These are phyloP conservation scores for Lycium ferocissimum DNA, from an alignment of 257 asterid genomes.

Conservation along the genomic window DNA sequence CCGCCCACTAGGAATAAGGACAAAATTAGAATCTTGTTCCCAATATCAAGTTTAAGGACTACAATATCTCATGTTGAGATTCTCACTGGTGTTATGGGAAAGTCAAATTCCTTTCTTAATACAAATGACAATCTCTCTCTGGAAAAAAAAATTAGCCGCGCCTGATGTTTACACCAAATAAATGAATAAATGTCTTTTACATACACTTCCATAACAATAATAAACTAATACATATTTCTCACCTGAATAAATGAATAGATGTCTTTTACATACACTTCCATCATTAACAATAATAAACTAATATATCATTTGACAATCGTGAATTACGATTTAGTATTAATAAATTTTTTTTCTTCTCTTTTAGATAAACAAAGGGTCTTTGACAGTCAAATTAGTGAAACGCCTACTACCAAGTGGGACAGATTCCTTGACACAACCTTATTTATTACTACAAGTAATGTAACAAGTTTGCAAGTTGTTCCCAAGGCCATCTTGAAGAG, in stretches of 20 bases:
- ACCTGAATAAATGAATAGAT: not conserved
- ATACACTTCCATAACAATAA: no score
- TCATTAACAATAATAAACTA: no score
- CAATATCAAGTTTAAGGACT: slow-evolving; percentile 14
- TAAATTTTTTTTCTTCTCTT: no score
- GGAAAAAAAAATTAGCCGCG: fast-evolving
- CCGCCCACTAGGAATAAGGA: not conserved
- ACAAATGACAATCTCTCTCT: not conserved
- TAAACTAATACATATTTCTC: not conserved
- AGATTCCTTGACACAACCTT: not conserved
- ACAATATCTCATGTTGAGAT: not conserved
- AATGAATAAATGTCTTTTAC: not conserved
- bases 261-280: no score
- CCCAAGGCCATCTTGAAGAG: not conserved
- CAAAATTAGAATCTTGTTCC: slow-evolving; percentile 26
- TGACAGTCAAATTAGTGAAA: not conserved
- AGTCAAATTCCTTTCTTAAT: slow-evolving; percentile 4
- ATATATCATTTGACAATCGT: not conserved
- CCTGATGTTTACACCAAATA: not conserved
- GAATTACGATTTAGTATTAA: not conserved
- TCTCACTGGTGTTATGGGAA: not conserved
- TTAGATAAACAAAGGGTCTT: not conserved
- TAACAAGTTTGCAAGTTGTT: not conserved
- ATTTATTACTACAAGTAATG: not conserved
- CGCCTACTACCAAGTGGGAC: not conserved